Conservation (phyloP, 164 flowering plant species). For the Cinnamomum chago region DNA sequence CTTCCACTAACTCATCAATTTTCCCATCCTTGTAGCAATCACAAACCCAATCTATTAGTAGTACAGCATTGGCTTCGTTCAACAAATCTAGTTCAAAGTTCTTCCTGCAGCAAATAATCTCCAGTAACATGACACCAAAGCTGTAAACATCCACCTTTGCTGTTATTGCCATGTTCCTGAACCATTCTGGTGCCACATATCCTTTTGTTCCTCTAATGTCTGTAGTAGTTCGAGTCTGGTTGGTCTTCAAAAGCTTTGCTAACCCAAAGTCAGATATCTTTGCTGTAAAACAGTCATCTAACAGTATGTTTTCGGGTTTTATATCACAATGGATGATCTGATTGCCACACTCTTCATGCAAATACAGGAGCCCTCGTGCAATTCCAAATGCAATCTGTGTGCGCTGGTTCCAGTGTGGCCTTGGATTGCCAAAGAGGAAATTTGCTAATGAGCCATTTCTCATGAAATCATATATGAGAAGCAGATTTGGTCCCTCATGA, state of each 20-base stretch:
- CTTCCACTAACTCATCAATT: conserved; percentile 7
- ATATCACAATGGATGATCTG: conserved; percentile 27
- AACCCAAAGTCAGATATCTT: conserved; percentile 26
- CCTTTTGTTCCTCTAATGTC: conserved; percentile 25
- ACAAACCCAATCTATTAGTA: conserved; percentile 22
- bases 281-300: conserved; percentile 14
- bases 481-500: conserved; percentile 17
- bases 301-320: conserved; percentile 28
- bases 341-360: conserved; percentile 22
- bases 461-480: conserved; percentile 27
- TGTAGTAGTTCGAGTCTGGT: conserved; percentile 19
- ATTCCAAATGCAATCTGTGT: conserved; percentile 20
- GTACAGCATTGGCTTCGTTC: background rate
- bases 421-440: conserved; percentile 15
- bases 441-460: conserved; percentile 16
- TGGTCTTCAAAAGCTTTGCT: conserved; percentile 21
- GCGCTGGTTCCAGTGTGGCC: conserved; percentile 19
- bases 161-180: conserved; percentile 17
- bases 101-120: conserved; percentile 19
- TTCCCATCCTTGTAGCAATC: conserved; percentile 9
- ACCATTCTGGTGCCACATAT: conserved; percentile 30
- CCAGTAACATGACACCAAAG: conserved; percentile 23
- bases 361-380: conserved; percentile 21
- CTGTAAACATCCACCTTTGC: conserved; percentile 29
- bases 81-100: background rate